Base-by-base conservation (phyloP, 805 yeast genomes). In the Wickerhamiella parazyma region DNA sequence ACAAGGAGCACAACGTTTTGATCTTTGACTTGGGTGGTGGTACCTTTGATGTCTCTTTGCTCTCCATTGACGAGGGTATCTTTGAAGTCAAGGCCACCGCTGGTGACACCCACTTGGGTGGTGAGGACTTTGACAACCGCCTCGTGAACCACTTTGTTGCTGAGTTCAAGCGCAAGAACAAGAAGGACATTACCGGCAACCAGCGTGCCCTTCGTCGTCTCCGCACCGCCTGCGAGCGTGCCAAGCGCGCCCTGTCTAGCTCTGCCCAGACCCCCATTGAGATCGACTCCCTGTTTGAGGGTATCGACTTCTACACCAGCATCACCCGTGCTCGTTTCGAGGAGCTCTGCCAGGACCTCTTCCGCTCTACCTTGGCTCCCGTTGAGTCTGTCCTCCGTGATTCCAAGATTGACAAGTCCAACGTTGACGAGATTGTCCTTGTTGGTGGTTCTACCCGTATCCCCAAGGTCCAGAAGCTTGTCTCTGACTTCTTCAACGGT, bases 61-160 rank as follows among this genome's bases (percentile, higher is more conserved):
- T 85, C 60, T 77, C 83, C 64, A 84, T 85, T 64, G 89, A 86
- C 65, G 95, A 89, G 61, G 95, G 95, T 78, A 86, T 85, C 62
- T 85, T 85, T 73, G 86, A 86, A 63, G 95, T 85, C 61, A 85
- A 85, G 75, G 93, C 95, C 57, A 85, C 95, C 56, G 94, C 95
- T 60, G 97, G 97, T 84, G 95, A 87, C 73, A 87, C 97, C 58
- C 97, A 87, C 72, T 80, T 87, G 72, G 97, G 97, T 78, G 97
- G 97, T 77, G 95, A 87, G 76, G 97, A 87, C 72, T 87, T 87
- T 69, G 97, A 87, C 72, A 80, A 86, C 75, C 83, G 87, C 80
- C 75, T 89, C 65, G 81, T 87, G 57, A 89, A 78, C 69, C 84
- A 77, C 75, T 89, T 89, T 78, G 77, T 79, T 71, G 75, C 77